Base-by-base conservation (phyloP, 768 basidiomycete genomes). In the Kwoniella pini region DNA sequence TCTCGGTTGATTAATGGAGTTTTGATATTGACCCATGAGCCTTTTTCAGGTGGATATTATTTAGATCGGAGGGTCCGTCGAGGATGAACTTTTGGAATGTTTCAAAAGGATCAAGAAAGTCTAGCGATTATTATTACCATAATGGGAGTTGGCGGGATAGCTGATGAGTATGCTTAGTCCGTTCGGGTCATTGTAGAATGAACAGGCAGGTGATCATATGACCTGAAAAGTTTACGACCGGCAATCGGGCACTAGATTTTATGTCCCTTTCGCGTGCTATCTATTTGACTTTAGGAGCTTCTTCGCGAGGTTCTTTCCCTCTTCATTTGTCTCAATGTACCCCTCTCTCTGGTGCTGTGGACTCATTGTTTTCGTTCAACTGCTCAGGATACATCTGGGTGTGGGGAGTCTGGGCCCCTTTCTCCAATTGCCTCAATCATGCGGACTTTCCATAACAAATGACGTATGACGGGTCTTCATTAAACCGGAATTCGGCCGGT, bases 1-100 rank as follows among this genome's bases (percentile, higher is more conserved):
- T 43, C 40, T 57, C 55, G 55, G 55, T 57, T 31, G 55, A 57
- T 22, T 45, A 33, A 57, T 45, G 55, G 55, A 57, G 55, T 12
- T 48, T 57, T 57, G 39, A 9, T n/a, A n/a, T n/a, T n/a, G n/a
- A n/a, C n/a, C n/a, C n/a, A n/a, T n/a, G n/a, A n/a, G n/a, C n/a
- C n/a, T n/a, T n/a, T n/a, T n/a, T n/a, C n/a, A n/a, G n/a, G n/a
- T n/a, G n/a, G n/a, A n/a, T n/a, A n/a, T 36, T 36, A 7, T 36
- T 36, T 36, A 36, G 33, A 36, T 36, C 33, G 33, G 33, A 36
- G 33, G 33, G 33, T 36, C 33, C 33, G 33, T 36, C 15, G 7
- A 7, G 15, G 7, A 7, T 7, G 15, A 36, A 7, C 7, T 7
- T 15, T 36, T 7, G 15, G 33, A 36, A 7, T 36, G 33, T 36